These are phyloP conservation scores for Sisymbrium altissimum DNA, from an alignment of 345 rosid genomes.

Conservation along the genomic window DNA sequence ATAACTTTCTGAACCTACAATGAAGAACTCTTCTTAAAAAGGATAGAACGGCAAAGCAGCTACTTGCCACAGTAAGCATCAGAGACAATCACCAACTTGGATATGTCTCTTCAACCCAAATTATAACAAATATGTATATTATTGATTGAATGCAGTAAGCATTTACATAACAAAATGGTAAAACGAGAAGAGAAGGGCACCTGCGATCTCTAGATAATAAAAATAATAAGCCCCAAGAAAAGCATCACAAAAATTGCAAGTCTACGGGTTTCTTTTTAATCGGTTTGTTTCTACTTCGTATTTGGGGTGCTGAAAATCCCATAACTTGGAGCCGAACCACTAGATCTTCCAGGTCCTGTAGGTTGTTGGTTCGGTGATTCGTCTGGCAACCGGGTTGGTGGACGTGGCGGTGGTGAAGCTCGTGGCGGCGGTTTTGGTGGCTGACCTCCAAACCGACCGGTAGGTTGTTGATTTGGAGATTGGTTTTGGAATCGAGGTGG, in stretches of 20 bases:
- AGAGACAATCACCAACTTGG: slow-evolving; percentile 5
- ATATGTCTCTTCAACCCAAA: slow-evolving; percentile 1
- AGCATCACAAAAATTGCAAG: not conserved
- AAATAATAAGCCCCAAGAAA: slow-evolving; percentile 9
- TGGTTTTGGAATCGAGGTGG: slow-evolving; percentile 27
- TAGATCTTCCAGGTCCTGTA: slow-evolving; percentile 24
- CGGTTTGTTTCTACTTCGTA: slow-evolving; percentile 15
- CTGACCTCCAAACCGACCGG: slow-evolving; percentile 27
- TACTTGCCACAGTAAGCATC: not conserved
- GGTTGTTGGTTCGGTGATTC: slow-evolving; percentile 26
- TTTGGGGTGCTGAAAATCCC: slow-evolving; percentile 58
- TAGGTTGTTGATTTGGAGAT: slow-evolving; percentile 29
- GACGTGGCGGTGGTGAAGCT: slow-evolving; percentile 17
- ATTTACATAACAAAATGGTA: not conserved
- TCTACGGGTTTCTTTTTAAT: not conserved
- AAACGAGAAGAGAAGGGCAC: slow-evolving; percentile 35
- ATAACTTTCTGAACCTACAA: slow-evolving; percentile 3
- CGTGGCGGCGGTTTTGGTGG: slow-evolving; percentile 20
- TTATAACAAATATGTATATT: not conserved
- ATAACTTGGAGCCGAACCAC: slow-evolving; percentile 35
- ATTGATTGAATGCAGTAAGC: not conserved
- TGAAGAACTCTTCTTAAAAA: not conserved
- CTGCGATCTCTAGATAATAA: slow-evolving; percentile 53
- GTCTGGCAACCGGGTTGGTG: slow-evolving; percentile 28
- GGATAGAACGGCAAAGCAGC: not conserved